These are phyloP conservation scores for Puccinia horiana DNA, from an alignment of 1,284 basidiomycete species.

Conservation along the genomic window DNA sequence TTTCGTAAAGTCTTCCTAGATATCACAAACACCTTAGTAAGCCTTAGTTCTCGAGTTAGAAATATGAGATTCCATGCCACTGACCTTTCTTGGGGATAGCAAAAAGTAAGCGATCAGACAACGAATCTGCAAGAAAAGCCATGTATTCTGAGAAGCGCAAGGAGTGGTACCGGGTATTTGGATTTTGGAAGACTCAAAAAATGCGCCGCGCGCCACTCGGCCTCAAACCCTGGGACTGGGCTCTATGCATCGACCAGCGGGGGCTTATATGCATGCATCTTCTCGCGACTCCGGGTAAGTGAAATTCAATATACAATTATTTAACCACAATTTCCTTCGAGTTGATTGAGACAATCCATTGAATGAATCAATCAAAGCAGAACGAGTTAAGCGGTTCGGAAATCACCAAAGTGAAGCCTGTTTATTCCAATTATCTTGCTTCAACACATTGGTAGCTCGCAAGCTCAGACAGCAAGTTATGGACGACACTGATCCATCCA, in stretches of 20 bases:
- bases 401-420: too few species aligned
- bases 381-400: too few species aligned
- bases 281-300: too few species aligned
- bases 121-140: conserved; percentile 63
- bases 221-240: background rate
- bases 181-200: background rate
- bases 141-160: background rate
- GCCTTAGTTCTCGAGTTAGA: conserved; percentile 19
- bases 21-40: background rate
- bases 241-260: background rate
- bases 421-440: too few species aligned
- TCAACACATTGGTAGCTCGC: too few species aligned
- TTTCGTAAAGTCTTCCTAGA: conserved; percentile 84
- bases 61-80: background rate
- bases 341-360: too few species aligned
- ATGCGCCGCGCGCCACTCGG: too few species aligned
- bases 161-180: background rate
- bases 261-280: background rate
- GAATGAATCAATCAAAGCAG: too few species aligned
- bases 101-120: conserved; percentile 77
- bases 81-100: conserved; percentile 97
- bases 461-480: too few species aligned
- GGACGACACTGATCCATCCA: too few species aligned
- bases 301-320: too few species aligned
- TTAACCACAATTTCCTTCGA: too few species aligned